These are phyloP conservation scores for Narthecium ossifragum DNA, from an alignment of 106 monocot genomes.

Conservation along the genomic window DNA sequence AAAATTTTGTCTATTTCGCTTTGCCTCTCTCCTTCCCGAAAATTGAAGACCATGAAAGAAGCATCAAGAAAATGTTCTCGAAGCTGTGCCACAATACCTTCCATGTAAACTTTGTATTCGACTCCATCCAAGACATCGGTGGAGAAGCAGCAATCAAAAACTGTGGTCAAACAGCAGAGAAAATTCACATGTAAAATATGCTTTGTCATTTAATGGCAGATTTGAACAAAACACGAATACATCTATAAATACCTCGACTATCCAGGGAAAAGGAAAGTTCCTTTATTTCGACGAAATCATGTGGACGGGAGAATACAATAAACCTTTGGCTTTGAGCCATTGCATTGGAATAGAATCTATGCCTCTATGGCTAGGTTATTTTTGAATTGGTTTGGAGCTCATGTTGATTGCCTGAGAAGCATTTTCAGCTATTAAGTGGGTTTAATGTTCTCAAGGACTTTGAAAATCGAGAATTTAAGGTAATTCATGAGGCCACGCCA, in stretches of 20 bases:
- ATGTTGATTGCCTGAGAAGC: too few relatives aligned
- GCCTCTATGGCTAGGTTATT: too few relatives aligned
- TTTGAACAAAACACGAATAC: neutral
- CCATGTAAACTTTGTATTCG: slow-evolving; percentile 58
- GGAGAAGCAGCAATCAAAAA: slow-evolving; percentile 86
- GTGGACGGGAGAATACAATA: neutral
- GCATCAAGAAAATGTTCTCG: slow-evolving; percentile 61
- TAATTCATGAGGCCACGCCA: too few relatives aligned
- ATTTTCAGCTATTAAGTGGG: too few relatives aligned
- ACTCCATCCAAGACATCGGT: slow-evolving; percentile 62
- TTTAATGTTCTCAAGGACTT: too few relatives aligned
- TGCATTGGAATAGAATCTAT: too few relatives aligned
- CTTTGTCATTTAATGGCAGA: neutral
- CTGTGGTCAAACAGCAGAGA: slow-evolving; percentile 21
- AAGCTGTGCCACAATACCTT: slow-evolving; percentile 62
- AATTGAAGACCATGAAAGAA: slow-evolving; percentile 93
- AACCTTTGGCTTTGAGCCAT: neutral
- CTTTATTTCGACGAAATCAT: neutral
- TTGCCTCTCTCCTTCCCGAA: slow-evolving; percentile 54
- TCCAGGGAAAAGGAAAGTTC: too few relatives aligned
- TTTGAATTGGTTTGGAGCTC: too few relatives aligned
- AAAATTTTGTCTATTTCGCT: slow-evolving; percentile 55
- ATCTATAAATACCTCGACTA: neutral
- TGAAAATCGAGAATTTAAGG: too few relatives aligned
- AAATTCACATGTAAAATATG: neutral